These are phyloP conservation scores for Larix kaempferi DNA, from an alignment of 75 land plant genomes.

Conservation along the genomic window DNA sequence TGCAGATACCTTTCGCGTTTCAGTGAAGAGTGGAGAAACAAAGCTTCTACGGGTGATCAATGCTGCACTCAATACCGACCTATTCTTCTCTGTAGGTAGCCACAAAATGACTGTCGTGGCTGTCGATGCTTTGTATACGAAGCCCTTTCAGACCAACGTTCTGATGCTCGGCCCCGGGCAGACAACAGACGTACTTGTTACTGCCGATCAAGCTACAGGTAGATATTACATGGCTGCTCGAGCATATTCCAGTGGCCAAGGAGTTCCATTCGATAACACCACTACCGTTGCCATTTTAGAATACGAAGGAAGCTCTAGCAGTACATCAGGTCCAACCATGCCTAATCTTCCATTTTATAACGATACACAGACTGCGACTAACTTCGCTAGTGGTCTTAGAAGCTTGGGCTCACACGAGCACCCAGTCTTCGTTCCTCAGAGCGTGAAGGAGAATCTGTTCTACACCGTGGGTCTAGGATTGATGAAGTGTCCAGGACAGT, in stretches of 20 bases:
- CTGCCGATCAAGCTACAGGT: slow-evolving; percentile 21
- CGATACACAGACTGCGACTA: slow-evolving; percentile 34
- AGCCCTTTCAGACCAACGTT: slow-evolving; percentile 38
- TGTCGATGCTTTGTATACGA: slow-evolving; percentile 52
- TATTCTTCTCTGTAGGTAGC: slow-evolving; percentile 58
- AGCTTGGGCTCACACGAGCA: slow-evolving; percentile 28
- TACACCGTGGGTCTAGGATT: slow-evolving; percentile 53
- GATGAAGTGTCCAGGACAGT: too few species aligned
- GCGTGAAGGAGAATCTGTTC: slow-evolving; percentile 38
- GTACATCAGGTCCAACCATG: slow-evolving; percentile 3
- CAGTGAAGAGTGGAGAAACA: slow-evolving; percentile 48
- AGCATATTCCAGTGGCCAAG: slow-evolving; percentile 15
- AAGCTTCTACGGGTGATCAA: slow-evolving; percentile 69
- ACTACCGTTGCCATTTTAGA: slow-evolving; percentile 37
- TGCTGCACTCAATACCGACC: slow-evolving; percentile 57
- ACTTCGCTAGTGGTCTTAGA: slow-evolving; percentile 24
- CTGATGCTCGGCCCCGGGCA: slow-evolving; percentile 62
- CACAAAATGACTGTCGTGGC: slow-evolving; percentile 69
- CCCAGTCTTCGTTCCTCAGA: not conserved
- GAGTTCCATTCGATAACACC: slow-evolving; percentile 22
- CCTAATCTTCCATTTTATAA: slow-evolving; percentile 48
- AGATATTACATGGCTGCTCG: slow-evolving; percentile 62
- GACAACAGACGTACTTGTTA: slow-evolving; percentile 58
- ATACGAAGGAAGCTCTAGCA: slow-evolving; percentile 9
- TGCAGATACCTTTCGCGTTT: slow-evolving; percentile 29